Evolutionary conservation across 192 early-diverging fungal species (phyloP).

Genomic region (Entomortierella lignicola): DNA sequence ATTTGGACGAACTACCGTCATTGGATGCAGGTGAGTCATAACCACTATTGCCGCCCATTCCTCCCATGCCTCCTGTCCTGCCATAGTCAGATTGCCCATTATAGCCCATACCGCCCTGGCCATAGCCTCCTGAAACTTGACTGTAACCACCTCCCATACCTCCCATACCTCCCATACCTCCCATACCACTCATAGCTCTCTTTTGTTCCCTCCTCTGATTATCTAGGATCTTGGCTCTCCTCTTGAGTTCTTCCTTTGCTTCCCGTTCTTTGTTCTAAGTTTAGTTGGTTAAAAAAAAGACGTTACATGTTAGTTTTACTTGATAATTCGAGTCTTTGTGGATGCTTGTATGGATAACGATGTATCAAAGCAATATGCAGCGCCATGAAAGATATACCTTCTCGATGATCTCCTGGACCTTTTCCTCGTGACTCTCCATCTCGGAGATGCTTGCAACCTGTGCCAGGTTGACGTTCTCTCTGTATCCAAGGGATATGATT

Average conservation of each 20-base stretch:
- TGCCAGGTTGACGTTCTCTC: slow-evolving; percentile 91
- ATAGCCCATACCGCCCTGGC: slow-evolving; percentile 38
- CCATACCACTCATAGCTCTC: slow-evolving; percentile 60
- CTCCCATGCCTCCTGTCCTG: slow-evolving; percentile 51
- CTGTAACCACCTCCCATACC: slow-evolving; percentile 55
- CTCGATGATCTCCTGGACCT: slow-evolving; percentile 95
- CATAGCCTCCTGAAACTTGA: no score
- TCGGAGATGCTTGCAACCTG: slow-evolving; percentile 94
- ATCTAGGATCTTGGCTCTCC: slow-evolving; percentile 92
- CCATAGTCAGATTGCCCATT: slow-evolving; percentile 18
- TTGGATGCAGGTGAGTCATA: slow-evolving; percentile 32
- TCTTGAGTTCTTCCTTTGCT: slow-evolving; percentile 96
- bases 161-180: slow-evolving; percentile 22
- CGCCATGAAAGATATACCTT: slow-evolving; percentile 57
- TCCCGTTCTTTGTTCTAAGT: slow-evolving; percentile 93
- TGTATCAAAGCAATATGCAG: background rate
- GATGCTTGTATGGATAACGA: background rate
- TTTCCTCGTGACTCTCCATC: slow-evolving; percentile 99
- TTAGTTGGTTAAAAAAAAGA: no score
- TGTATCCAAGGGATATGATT: slow-evolving; percentile 89
- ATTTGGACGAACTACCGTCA: slow-evolving; percentile 33
- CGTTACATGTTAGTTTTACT: no score
- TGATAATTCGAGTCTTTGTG: no score
- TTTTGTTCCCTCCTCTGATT: slow-evolving; percentile 86
- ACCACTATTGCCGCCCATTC: slow-evolving; percentile 53